Percentiles rank a stretch among this genome's conserved stretches.
These are phyloP conservation scores for Pelargonium fulgidum DNA, from an alignment of 441 rosid species.

Conservation along the genomic window DNA sequence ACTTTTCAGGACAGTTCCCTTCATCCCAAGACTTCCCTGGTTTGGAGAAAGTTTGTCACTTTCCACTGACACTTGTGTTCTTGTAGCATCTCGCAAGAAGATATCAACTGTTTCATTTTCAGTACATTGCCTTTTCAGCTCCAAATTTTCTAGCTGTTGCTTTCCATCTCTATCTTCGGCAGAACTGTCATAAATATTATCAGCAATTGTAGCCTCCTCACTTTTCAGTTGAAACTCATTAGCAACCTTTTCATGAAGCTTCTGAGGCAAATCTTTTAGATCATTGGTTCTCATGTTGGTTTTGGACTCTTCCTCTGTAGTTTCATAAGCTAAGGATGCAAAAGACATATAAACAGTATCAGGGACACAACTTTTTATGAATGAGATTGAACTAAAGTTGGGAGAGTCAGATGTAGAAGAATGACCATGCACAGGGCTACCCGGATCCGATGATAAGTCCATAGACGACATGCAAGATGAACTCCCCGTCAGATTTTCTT, in stretches of 20 bases:
- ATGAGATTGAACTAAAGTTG: constrained; percentile 22
- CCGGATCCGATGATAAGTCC: constrained; percentile 42
- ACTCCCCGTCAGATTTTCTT: constrained; percentile 27
- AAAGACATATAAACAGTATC: constrained; percentile 25
- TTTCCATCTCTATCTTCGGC: constrained; percentile 24
- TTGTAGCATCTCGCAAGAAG: constrained; percentile 35
- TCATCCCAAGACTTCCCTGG: constrained; percentile 39
- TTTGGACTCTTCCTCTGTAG: constrained; percentile 26
- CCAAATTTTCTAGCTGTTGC: constrained; percentile 24
- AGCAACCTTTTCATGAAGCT: constrained; percentile 21
- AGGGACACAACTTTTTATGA: constrained; percentile 19
- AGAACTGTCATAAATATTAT: constrained; percentile 21
- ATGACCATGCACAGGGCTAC: constrained; percentile 34
- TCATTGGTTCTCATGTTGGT: constrained; percentile 16
- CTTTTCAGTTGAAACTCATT: constrained; percentile 14
- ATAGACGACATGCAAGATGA: constrained; percentile 43
- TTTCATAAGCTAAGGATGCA: constrained; percentile 22
- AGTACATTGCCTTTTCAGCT: constrained; percentile 28
- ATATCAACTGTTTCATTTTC: constrained; percentile 31
- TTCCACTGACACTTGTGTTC: constrained; percentile 40
- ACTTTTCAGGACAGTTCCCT: constrained; percentile 30
- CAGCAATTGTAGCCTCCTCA: constrained; percentile 24
- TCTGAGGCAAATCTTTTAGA: constrained; percentile 21
- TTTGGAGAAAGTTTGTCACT: constrained; percentile 47
- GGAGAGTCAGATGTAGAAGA: constrained; percentile 28